A percentile compares a stretch with the other conserved stretches of the same genome.
phyloP scores from a whole-genome alignment of 139 green algal species.

The Chlamydomonas asymmetrica region DNA sequence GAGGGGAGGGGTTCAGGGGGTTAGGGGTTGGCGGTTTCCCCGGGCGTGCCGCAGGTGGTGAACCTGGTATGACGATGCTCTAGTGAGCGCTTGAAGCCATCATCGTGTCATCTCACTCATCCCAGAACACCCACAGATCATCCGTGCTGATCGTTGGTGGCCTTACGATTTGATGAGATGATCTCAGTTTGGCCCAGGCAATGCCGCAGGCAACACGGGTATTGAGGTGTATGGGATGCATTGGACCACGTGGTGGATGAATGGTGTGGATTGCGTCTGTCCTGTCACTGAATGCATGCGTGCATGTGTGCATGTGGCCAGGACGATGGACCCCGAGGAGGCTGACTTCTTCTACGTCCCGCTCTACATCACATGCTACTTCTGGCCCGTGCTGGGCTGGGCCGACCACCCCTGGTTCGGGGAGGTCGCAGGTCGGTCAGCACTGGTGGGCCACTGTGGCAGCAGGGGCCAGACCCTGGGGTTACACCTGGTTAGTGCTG shows the following conservation, averaged over 20 bases:
- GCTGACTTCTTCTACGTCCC: slow-evolving; percentile 66
- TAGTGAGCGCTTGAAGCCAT: no score
- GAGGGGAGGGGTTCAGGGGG: no score
- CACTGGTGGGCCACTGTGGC: no score
- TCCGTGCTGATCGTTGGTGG: background rate
- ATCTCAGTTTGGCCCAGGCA: background rate
- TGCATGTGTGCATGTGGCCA: background rate
- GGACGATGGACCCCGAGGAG: slow-evolving; percentile 59
- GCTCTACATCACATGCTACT: slow-evolving; percentile 36
- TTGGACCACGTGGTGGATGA: background rate
- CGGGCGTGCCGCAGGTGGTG: no score
- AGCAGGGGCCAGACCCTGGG: no score
- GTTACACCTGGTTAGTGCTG: no score
- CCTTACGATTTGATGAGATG: background rate
- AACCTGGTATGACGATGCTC: no score
- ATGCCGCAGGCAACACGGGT: background rate
- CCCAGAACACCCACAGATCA: no score
- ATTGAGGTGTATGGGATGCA: background rate
- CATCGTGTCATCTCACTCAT: no score
- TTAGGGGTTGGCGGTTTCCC: no score
- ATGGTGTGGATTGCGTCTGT: no score
- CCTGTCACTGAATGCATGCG: background rate
- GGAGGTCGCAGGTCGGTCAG: slow-evolving; percentile 1
- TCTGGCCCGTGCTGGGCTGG: slow-evolving; percentile 42
- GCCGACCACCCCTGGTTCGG: slow-evolving; percentile 37